A percentile compares a stretch with the other conserved stretches of the same genome.
Conservation (phyloP, 2,329 filamentous ascomycete genomes). For the Chrysoporthe cubensis region DNA sequence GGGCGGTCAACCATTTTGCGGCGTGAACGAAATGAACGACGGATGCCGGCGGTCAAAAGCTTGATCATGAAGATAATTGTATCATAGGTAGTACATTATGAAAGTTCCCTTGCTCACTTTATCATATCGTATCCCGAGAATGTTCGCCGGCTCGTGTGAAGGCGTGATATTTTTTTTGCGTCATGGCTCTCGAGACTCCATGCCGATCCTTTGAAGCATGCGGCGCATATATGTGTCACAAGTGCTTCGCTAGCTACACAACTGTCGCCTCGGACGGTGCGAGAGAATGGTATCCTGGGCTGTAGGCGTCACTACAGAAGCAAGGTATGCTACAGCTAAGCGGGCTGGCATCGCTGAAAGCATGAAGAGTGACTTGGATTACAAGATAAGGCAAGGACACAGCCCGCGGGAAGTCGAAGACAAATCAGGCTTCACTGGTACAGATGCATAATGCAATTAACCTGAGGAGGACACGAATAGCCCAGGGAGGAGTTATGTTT, state of each 20-base stretch:
- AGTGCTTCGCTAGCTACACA: background rate
- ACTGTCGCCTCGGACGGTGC: background rate
- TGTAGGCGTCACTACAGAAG: background rate
- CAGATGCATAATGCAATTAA: too few species aligned
- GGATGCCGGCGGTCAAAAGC: conserved; percentile 21
- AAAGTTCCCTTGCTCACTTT: conserved; percentile 5
- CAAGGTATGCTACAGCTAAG: background rate
- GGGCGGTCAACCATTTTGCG: conserved; percentile 23
- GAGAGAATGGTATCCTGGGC: background rate
- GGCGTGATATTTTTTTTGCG: background rate
- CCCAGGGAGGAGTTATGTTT: too few species aligned
- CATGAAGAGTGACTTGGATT: too few species aligned
- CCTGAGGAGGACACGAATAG: too few species aligned
- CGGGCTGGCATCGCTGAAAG: background rate
- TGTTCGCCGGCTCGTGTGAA: background rate
- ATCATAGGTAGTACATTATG: conserved; percentile 28
- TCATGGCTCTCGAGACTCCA: background rate
- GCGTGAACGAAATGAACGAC: conserved; percentile 20
- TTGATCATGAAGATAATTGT: conserved; percentile 25
- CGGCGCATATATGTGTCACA: background rate
- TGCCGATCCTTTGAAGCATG: background rate
- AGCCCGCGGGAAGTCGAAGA: too few species aligned
- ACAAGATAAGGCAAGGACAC: too few species aligned
- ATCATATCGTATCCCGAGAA: background rate
- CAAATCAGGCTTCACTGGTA: too few species aligned